phyloP scores from a whole-genome alignment of 2,329 filamentous ascomycete genomes.

The Neurospora crassa region DNA sequence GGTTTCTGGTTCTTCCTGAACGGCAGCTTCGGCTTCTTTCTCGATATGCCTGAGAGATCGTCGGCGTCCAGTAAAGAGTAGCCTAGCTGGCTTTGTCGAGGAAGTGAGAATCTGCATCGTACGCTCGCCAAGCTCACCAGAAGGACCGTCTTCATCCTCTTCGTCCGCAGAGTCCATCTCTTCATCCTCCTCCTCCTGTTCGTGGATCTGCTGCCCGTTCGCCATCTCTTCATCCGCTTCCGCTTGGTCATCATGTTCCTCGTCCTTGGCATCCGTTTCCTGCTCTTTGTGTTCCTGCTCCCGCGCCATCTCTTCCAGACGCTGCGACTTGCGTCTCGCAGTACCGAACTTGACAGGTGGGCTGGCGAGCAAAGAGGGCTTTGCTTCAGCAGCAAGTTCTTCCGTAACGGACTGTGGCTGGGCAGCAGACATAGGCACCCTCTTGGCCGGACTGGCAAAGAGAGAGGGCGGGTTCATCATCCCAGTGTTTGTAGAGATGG shows the following conservation, averaged over 20 bases:
- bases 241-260: neutral
- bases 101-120: neutral
- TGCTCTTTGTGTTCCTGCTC: neutral
- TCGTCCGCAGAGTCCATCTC: neutral
- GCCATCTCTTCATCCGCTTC: neutral
- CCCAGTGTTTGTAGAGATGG: neutral
- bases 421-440: neutral
- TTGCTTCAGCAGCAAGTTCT: neutral
- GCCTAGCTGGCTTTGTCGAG: neutral
- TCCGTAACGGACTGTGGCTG: neutral
- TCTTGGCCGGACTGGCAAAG: neutral
- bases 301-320: neutral
- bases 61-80: neutral
- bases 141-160: neutral
- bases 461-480: neutral
- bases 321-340: neutral
- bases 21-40: neutral
- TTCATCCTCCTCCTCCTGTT: neutral
- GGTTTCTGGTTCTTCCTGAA: neutral
- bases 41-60: neutral
- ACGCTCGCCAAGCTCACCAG: neutral
- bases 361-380: neutral
- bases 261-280: neutral
- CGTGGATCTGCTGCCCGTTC: neutral
- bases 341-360: neutral